These are phyloP conservation scores for Termitomyces sp. DNA, from an alignment of 768 basidiomycete species.

Conservation along the genomic window DNA sequence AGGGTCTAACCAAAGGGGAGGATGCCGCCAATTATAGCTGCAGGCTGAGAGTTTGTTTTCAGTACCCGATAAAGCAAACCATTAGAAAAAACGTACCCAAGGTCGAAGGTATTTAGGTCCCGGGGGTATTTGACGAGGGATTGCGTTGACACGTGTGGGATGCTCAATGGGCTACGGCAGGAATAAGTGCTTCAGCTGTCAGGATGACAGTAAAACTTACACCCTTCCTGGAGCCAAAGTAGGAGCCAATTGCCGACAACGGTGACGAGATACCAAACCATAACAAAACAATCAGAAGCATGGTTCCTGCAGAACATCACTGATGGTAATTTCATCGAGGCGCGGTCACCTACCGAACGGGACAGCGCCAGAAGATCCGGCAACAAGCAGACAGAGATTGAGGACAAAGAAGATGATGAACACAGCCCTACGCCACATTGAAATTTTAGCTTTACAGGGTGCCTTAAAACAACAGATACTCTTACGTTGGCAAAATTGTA, in stretches of 20 bases:
- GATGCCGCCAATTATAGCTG: slow-evolving; percentile 83
- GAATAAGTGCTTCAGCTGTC: not conserved
- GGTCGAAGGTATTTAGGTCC: slow-evolving; percentile 79
- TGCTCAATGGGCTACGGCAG: slow-evolving; percentile 61
- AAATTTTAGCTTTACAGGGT: slow-evolving; percentile 2
- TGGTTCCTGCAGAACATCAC: slow-evolving; percentile 53
- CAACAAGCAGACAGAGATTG: slow-evolving; percentile 82
- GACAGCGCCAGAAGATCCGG: slow-evolving; percentile 91
- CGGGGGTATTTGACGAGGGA: slow-evolving; percentile 95
- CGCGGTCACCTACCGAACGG: slow-evolving; percentile 70
- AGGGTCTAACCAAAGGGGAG: slow-evolving; percentile 77
- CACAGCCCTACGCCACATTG: slow-evolving; percentile 52
- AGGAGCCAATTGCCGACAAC: slow-evolving; percentile 81
- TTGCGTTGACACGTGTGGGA: slow-evolving; percentile 88
- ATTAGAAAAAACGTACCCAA: slow-evolving; percentile 57
- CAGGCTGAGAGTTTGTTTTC: slow-evolving; percentile 37
- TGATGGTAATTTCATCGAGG: not conserved
- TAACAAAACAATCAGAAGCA: slow-evolving; percentile 77
- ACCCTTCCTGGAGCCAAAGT: slow-evolving; percentile 84
- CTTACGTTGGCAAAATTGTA: slow-evolving; percentile 83
- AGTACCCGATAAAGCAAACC: not conserved
- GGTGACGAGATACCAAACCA: slow-evolving; percentile 97
- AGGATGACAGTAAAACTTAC: slow-evolving; percentile 40
- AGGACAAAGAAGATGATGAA: slow-evolving; percentile 88
- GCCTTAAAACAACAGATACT: not conserved